These are phyloP conservation scores for Marasmius oreades DNA, from an alignment of 1,284 basidiomycete genomes.

Conservation along the genomic window DNA sequence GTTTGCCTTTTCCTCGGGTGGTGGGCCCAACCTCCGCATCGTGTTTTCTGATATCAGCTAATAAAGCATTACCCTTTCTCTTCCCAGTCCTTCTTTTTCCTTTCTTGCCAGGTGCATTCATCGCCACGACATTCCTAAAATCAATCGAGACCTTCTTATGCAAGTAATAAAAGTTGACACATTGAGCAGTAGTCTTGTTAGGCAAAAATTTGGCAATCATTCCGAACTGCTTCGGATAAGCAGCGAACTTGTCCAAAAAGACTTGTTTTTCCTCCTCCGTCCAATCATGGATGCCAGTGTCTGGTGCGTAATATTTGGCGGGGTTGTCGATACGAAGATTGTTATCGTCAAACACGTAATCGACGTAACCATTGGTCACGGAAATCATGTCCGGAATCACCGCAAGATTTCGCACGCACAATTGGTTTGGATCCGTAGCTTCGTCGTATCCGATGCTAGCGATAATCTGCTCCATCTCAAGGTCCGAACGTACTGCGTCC, in stretches of 20 bases:
- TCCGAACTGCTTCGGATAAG: constrained; percentile 92
- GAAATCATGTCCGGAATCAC: constrained; percentile 90
- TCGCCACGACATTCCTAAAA: constrained; percentile 73
- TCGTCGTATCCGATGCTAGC: constrained; percentile 91
- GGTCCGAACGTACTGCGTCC: constrained; percentile 90
- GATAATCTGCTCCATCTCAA: constrained; percentile 97
- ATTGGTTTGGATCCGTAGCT: constrained; percentile 85
- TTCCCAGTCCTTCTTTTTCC: constrained; percentile 58
- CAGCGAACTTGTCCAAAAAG: constrained; percentile 81
- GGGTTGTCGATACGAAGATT: constrained; percentile 83
- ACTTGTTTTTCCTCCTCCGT: constrained; percentile 80
- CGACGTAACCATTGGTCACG: constrained; percentile 57
- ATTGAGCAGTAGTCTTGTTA: constrained; percentile 86
- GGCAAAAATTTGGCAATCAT: constrained; percentile 79
- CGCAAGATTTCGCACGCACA: constrained; percentile 87
- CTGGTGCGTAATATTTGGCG: constrained; percentile 70
- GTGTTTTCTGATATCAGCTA: constrained; percentile 75
- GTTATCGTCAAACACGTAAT: constrained; percentile 78
- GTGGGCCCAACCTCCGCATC: constrained; percentile 56
- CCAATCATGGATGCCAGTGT: constrained; percentile 78
- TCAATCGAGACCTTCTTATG: constrained; percentile 89
- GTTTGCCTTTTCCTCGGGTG: constrained; percentile 21
- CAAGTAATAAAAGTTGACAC: constrained; percentile 92
- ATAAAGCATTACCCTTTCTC: constrained; percentile 72
- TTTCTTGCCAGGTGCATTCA: constrained; percentile 59